Conservation (phyloP, 768 basidiomycete genomes). For the Scleroderma citrinum region DNA sequence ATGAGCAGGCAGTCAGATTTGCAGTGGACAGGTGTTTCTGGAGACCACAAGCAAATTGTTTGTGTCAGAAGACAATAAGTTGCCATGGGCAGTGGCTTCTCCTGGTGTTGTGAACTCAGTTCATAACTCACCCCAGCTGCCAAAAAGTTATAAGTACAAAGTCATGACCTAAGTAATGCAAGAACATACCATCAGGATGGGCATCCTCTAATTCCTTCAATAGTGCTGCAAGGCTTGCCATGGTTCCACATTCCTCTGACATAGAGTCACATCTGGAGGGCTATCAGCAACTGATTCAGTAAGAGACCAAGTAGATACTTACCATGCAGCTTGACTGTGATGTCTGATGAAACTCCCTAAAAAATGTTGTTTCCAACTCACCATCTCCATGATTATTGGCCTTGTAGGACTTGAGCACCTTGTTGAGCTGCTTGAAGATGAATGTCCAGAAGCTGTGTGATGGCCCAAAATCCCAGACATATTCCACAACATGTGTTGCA, state of each 20-base stretch:
- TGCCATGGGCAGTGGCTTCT: background rate
- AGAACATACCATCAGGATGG: background rate
- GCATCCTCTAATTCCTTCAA: slow-evolving; percentile 16
- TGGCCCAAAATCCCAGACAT: no score
- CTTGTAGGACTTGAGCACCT: slow-evolving; percentile 19
- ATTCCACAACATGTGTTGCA: no score
- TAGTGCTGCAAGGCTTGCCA: slow-evolving; percentile 7
- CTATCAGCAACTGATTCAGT: background rate
- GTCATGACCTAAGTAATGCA: background rate
- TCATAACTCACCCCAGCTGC: background rate
- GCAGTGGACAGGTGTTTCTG: background rate
- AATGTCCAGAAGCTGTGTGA: no score
- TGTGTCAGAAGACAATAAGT: background rate
- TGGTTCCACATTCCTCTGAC: slow-evolving; percentile 20
- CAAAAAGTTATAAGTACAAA: background rate
- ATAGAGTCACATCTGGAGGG: background rate
- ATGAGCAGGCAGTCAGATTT: background rate
- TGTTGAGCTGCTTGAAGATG: no score
- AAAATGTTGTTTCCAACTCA: slow-evolving; percentile 22
- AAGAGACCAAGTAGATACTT: slow-evolving; percentile 8
- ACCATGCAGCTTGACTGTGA: slow-evolving; percentile 71
- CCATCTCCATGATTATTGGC: slow-evolving; percentile 28
- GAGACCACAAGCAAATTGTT: background rate
- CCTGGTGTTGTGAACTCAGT: background rate
- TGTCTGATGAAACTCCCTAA: slow-evolving; percentile 43